Percentiles rank a stretch among this genome's conserved stretches.
These are phyloP conservation scores for Talaromyces sp. DNA, from an alignment of 2,329 filamentous ascomycete species.

Conservation along the genomic window DNA sequence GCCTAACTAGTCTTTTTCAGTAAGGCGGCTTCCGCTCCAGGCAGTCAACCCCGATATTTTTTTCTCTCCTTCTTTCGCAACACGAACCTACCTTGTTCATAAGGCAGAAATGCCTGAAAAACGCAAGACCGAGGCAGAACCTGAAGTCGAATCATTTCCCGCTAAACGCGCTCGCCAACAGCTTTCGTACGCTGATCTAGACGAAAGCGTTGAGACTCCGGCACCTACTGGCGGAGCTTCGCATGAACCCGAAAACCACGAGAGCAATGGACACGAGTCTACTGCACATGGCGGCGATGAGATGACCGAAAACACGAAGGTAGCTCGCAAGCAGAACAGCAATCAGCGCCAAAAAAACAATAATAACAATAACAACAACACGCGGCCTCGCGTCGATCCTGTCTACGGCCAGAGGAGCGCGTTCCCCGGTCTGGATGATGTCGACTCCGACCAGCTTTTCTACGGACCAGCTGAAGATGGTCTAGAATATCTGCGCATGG, in stretches of 20 bases:
- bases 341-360: background rate
- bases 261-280: background rate
- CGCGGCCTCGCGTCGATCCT: constrained; percentile 50
- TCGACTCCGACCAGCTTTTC: constrained; percentile 51
- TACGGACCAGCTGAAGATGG: constrained; percentile 65
- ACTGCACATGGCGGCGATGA: background rate
- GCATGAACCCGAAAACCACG: background rate
- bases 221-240: background rate
- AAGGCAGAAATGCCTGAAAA: constrained; percentile 26
- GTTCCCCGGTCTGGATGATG: constrained; percentile 58
- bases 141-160: constrained; percentile 14
- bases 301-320: background rate
- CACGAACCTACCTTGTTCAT: background rate
- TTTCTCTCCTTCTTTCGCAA: background rate
- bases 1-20: background rate
- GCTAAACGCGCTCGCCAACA: constrained; percentile 27
- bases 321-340: background rate
- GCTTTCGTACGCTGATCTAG: constrained; percentile 13
- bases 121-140: constrained; percentile 22
- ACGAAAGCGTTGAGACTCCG: background rate
- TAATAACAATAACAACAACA: background rate
- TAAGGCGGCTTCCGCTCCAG: background rate
- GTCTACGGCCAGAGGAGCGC: constrained; percentile 68
- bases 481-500: constrained; percentile 64
- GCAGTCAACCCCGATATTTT: background rate